Percentiles rank a stretch among this genome's conserved stretches.
phyloP scores from a whole-genome alignment of 2,329 filamentous ascomycete genomes.

The Ceratocystis cubensis region DNA sequence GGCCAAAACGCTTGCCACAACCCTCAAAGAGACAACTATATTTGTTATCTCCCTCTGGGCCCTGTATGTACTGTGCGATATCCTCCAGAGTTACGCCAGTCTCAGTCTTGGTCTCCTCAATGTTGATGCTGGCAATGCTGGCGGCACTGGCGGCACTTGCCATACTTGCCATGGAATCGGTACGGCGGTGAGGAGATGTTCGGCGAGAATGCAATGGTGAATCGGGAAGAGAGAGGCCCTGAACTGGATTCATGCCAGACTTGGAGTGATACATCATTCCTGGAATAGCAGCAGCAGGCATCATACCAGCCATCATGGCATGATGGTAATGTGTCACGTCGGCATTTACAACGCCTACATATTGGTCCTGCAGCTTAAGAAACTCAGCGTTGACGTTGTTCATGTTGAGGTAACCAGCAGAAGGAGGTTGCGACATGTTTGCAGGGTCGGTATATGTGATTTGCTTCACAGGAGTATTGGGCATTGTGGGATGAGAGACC shows the following conservation, averaged over 20 bases:
- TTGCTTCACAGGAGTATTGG: conserved; percentile 23
- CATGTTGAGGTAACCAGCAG: conserved; percentile 45
- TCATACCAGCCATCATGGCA: conserved; percentile 19
- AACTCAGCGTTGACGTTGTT: conserved; percentile 37
- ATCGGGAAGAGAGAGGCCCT: conserved; percentile 1
- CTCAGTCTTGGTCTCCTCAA: conserved; percentile 54
- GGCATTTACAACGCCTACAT: conserved; percentile 8
- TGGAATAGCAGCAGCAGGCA: conserved; percentile 13
- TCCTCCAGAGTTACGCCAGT: conserved; percentile 84
- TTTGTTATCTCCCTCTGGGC: conserved; percentile 63
- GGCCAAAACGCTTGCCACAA: conserved; percentile 83
- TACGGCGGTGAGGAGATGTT: conserved; percentile 37
- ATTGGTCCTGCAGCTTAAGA: conserved; percentile 28
- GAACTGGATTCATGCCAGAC: not conserved
- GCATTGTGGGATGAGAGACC: conserved; percentile 10
- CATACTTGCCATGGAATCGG: conserved; percentile 47
- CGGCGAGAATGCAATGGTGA: conserved; percentile 17
- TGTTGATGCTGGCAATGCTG: conserved; percentile 49
- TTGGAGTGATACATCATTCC: conserved; percentile 18
- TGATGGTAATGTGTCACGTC: conserved; percentile 19
- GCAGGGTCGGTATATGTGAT: conserved; percentile 37
- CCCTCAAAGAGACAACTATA: conserved; percentile 66
- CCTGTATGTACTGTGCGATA: conserved; percentile 60
- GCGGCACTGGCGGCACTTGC: conserved; percentile 46
- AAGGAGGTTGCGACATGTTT: conserved; percentile 32